Evolutionary conservation across 768 basidiomycete species (phyloP).

Genomic region (Pulveroboletus frians): DNA sequence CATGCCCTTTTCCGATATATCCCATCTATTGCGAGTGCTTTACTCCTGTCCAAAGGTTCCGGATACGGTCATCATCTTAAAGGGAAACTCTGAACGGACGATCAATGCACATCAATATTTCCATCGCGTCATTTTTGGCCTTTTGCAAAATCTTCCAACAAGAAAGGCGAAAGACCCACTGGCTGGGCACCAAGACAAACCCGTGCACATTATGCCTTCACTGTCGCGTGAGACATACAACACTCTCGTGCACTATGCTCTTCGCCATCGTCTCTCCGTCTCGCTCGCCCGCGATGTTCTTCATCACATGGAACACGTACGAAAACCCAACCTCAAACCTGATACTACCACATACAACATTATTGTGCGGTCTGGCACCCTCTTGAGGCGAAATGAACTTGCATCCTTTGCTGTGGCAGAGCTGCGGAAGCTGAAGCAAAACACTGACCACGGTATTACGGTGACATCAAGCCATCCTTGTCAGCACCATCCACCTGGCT

Average conservation of each 20-base stretch:
- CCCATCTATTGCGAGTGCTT: constrained; percentile 42
- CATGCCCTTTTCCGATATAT: constrained; percentile 42
- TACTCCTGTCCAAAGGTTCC: constrained; percentile 41
- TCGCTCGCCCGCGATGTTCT: constrained; percentile 45
- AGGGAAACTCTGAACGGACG: constrained; percentile 16
- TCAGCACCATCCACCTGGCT: background rate
- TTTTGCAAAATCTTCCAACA: constrained; percentile 33
- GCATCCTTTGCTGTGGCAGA: constrained; percentile 35
- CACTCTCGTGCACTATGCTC: constrained; percentile 58
- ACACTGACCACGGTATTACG: constrained; percentile 21
- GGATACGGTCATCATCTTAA: constrained; percentile 36
- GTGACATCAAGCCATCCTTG: constrained; percentile 9
- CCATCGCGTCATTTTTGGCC: constrained; percentile 41
- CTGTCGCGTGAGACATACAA: constrained; percentile 49
- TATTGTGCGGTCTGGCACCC: constrained; percentile 49
- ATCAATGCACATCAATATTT: constrained; percentile 46
- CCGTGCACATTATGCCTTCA: constrained; percentile 22
- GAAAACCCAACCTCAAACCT: constrained; percentile 40
- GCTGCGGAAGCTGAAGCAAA: constrained; percentile 26
- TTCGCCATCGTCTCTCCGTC: constrained; percentile 54
- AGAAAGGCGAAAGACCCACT: constrained; percentile 20
- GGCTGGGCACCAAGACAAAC: constrained; percentile 1
- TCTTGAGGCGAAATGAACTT: constrained; percentile 44
- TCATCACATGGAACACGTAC: constrained; percentile 47
- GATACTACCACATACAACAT: constrained; percentile 53